These are phyloP conservation scores for Zymoseptoria ardabiliae DNA, from an alignment of 2,329 filamentous ascomycete genomes.

Conservation along the genomic window DNA sequence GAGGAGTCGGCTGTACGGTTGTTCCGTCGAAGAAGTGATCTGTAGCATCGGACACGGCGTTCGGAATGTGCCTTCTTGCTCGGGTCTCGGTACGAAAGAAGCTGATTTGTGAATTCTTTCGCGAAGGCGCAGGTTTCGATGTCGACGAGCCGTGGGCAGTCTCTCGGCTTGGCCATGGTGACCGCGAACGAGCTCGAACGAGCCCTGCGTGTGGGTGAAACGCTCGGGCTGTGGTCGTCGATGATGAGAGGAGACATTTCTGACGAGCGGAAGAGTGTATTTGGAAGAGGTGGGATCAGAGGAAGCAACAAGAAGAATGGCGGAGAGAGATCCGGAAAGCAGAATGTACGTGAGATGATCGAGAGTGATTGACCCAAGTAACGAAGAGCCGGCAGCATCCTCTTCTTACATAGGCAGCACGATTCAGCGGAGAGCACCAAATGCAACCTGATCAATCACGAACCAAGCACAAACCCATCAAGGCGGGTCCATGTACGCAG, in stretches of 20 bases:
- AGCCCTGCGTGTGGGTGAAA: conserved; percentile 12
- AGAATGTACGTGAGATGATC: neutral
- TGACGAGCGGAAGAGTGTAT: neutral
- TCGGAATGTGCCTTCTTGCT: conserved; percentile 23
- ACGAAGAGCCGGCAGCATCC: neutral
- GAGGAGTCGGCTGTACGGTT: neutral
- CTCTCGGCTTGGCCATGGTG: conserved; percentile 17
- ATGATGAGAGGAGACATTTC: conserved; percentile 17
- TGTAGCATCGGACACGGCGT: conserved; percentile 20
- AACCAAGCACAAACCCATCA: neutral
- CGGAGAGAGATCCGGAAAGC: neutral
- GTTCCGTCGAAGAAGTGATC: conserved; percentile 8
- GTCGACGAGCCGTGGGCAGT: conserved; percentile 29
- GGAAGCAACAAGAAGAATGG: neutral
- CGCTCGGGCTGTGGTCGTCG: conserved; percentile 7
- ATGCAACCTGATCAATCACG: neutral
- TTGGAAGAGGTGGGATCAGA: conserved; percentile 1
- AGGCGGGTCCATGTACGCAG: neutral
- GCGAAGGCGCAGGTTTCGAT: conserved; percentile 38
- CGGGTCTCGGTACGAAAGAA: conserved; percentile 27
- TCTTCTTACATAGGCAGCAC: neutral
- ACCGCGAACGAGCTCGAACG: conserved; percentile 17
- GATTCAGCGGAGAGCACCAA: neutral
- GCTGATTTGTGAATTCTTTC: conserved; percentile 27
- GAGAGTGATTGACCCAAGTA: neutral